Evolutionary conservation across 208 protist species (phyloP), one percentile per base, ranked within the genome.

Genomic region (Acanthamoeba royreba): DNA sequence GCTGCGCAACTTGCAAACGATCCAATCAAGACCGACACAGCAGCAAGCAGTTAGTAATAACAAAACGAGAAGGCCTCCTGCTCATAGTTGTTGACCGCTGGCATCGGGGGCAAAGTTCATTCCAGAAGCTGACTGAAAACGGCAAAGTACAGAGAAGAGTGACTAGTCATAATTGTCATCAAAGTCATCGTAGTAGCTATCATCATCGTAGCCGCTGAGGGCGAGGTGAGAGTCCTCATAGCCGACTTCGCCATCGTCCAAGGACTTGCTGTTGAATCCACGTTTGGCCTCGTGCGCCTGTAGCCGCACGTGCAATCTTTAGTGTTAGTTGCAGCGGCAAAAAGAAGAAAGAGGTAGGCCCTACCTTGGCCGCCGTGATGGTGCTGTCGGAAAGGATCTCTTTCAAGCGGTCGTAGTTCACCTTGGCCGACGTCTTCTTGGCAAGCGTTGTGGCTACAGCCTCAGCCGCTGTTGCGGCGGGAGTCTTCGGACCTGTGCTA

Each of bases 391-490:
- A 85, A 5, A 85, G 74, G 74, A 85, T 85, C 19, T 85, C 83
- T 35, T 89, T 89, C 38, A 95, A 69, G 1, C 63, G 58, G 66
- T 94, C 94, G 69, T 94, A 94, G 66, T 95, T 95, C 55, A 95
- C 61, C 61, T 95, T 95, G 86, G 91, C 35, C 9, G 92, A 94
- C 33, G 72, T 58, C 35, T 58, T 94, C 63, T 53, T 72, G 42
- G n/a, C 43, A 4, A 95, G 83, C 49, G 66, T 89, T 13, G 46
- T 43, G n/a, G 87, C 81, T 8, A 52, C 79, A 9, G 91, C 94
- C 77, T 94, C 94, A 0, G 79, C 90, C 3, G 92, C 66, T 9
- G 94, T 92, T 40, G 40, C 77, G n/a, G 94, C 92, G 28, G 53
- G 3, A 3, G n/a, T n/a, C 46, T 92, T 89, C 4, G 83, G 69